A percentile compares a stretch with the other conserved stretches of the same genome.
Evolutionary conservation across 73 alveolate species (phyloP).

Genomic region (Paramecium sonneborni): DNA sequence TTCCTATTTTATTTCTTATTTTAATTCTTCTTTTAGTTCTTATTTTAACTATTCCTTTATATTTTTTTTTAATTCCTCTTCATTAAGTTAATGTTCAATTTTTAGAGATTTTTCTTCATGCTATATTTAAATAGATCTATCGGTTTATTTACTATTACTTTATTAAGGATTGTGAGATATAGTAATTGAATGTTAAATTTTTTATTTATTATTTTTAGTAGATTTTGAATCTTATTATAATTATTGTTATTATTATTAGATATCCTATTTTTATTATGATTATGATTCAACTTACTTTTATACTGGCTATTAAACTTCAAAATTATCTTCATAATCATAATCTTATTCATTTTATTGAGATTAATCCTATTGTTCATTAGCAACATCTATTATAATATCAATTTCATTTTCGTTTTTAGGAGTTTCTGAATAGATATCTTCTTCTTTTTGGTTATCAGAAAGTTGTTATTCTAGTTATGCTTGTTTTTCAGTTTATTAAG

Average conservation of each 20-base stretch:
- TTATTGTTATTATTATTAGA: not conserved
- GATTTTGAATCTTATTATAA: not conserved
- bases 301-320: not conserved
- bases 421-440: not conserved
- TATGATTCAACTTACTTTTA: not conserved
- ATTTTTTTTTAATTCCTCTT: not conserved
- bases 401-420: constrained; percentile 1
- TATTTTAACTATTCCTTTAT: not conserved
- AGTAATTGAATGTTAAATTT: not conserved
- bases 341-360: not conserved
- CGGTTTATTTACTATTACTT: not conserved
- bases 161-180: not conserved
- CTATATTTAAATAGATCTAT: not conserved
- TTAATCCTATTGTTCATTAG: not conserved
- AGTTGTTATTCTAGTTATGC: no score
- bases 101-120: not conserved
- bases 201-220: not conserved
- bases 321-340: not conserved
- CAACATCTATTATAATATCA: not conserved
- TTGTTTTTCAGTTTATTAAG: not conserved
- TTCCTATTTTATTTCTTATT: not conserved
- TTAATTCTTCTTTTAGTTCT: constrained; percentile 20
- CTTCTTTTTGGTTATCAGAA: not conserved
- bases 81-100: not conserved
- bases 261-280: not conserved